Evolutionary conservation across 2,329 filamentous ascomycete genomes (phyloP), one percentile per base, ranked within the genome.

Genomic region (Aspergillus amoenus): DNA sequence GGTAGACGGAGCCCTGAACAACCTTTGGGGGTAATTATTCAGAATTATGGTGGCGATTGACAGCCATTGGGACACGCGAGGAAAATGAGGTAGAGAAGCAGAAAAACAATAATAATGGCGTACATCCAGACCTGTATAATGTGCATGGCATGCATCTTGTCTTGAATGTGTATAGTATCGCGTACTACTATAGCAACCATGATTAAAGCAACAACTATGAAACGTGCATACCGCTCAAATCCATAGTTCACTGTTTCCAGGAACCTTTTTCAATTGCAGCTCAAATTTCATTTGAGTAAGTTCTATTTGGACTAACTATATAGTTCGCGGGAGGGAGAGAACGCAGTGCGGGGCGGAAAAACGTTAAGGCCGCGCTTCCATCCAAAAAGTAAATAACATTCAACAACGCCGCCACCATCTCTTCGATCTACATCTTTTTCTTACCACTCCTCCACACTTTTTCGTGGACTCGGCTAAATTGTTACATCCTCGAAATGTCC

Each of bases 401-500:
- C 21, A 39, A n/a, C 30, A 45, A 32, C n/a, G 18, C 34, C 21
- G 22, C 41, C 43, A n/a, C 34, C 34, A 37, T 13, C 34, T 18
- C 15, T 40, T 24, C 22, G 7, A 17, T 18, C 37, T 43, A 43
- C 24, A n/a, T 22, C 39, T 48, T 42, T 21, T 27, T 24, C 22
- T 17, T 18, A 6, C 53, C 6, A 22, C 30, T 5, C 13, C 11
- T 43, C 34, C 8, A 15, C 18, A 17, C 3, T 30, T 43, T 34
- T 37, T 17, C 18, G 2, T 40, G 6, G 15, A 5, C 32, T 17
- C 13, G n/a, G 9, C 13, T 15, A 11, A n/a, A 1, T 5, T 7
- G 2, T 18, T 12, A 21, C 49, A 27, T 11, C 34, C 22, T 21
- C 45, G 55, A 21, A 6, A 81, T 81, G 78, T 56, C 78, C 27